phyloP scores from a whole-genome alignment of 2,329 filamentous ascomycete species.

The Aureobasidium sp. region DNA sequence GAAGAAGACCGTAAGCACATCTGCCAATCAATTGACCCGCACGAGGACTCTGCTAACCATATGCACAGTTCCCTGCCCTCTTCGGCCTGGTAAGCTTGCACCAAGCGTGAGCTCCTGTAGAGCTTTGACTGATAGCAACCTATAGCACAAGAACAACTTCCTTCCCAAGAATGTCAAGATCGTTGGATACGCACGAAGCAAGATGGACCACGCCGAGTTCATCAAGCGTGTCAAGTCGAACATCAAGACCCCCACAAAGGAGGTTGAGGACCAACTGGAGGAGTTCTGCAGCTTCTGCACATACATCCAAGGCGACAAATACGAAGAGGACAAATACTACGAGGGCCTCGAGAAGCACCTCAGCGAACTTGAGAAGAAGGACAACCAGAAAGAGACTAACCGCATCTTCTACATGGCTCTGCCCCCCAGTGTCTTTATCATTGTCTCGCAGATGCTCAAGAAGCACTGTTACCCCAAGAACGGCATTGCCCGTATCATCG shows the following conservation, averaged over 20 bases:
- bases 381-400: slow-evolving; percentile 74
- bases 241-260: slow-evolving; percentile 98
- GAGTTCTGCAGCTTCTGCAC: slow-evolving; percentile 83
- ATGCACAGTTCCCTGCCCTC: slow-evolving; percentile 76
- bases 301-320: slow-evolving; percentile 85
- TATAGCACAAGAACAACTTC: slow-evolving; percentile 86
- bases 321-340: slow-evolving; percentile 95
- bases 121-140: slow-evolving; percentile 11
- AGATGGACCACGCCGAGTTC: slow-evolving; percentile 98
- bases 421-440: slow-evolving; percentile 94
- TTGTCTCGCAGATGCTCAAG: slow-evolving; percentile 95
- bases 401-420: slow-evolving; percentile 99
- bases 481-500: slow-evolving; percentile 89
- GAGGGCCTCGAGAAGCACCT: slow-evolving; percentile 77
- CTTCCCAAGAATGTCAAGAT: slow-evolving; percentile 93
- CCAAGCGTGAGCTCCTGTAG: slow-evolving; percentile 19
- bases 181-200: slow-evolving; percentile 96
- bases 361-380: slow-evolving; percentile 68
- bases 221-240: slow-evolving; percentile 91
- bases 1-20: slow-evolving; percentile 84
- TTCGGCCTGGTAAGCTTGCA: slow-evolving; percentile 79
- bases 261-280: slow-evolving; percentile 89
- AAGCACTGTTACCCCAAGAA: slow-evolving; percentile 89
- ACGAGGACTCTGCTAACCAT: slow-evolving; percentile 16
- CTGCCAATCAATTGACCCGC: neutral